These are phyloP conservation scores for Backusella westeae DNA, from an alignment of 192 early-diverging fungal genomes.

Conservation along the genomic window DNA sequence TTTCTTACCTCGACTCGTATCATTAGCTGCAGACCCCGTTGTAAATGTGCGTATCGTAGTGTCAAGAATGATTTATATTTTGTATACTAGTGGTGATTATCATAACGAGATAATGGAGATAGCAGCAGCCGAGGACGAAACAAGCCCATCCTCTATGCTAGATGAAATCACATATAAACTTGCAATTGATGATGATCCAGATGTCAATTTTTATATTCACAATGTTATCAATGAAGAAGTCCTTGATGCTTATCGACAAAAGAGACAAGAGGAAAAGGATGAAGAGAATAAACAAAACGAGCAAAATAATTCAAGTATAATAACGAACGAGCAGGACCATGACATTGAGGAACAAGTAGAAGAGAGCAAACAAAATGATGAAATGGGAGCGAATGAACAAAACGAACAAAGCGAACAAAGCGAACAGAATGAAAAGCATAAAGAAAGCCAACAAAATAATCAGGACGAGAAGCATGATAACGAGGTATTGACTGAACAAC, in stretches of 20 bases:
- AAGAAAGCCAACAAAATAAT: not conserved
- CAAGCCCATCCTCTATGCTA: not conserved
- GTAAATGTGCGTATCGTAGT: conserved; percentile 74
- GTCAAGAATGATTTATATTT: conserved; percentile 48
- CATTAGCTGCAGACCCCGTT: conserved; percentile 59
- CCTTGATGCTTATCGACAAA: not conserved
- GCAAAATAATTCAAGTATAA: not conserved
- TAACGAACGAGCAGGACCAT: not conserved
- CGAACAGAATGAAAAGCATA: not conserved
- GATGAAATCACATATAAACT: not conserved
- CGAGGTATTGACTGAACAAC: not conserved
- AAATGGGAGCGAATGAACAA: not conserved
- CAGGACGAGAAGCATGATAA: not conserved
- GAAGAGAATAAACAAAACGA: not conserved
- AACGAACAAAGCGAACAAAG: not conserved
- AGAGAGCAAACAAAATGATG: not conserved
- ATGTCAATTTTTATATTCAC: not conserved
- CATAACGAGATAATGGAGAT: not conserved
- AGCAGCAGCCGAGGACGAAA: not conserved
- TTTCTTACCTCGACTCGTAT: conserved; percentile 61
- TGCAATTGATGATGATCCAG: not conserved
- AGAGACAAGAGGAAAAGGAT: not conserved
- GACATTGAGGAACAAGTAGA: not conserved
- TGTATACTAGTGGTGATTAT: conserved; percentile 32
- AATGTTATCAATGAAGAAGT: not conserved